phyloP scores from a whole-genome alignment of 768 basidiomycete genomes.

The Phanerochaete carnosa region DNA sequence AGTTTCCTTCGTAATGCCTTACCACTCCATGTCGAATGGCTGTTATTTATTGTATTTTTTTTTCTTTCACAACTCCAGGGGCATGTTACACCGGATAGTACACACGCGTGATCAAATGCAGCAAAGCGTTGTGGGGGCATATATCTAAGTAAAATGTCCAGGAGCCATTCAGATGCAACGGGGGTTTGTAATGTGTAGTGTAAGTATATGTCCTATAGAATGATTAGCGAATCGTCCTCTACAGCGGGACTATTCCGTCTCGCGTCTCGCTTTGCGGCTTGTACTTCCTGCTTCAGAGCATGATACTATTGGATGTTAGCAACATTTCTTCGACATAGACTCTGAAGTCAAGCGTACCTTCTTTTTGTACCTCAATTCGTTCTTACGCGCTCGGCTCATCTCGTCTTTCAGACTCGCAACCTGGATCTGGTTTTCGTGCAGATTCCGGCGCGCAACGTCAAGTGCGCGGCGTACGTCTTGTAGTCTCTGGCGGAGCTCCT shows the following conservation, averaged over 20 bases:
- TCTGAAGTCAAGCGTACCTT: slow-evolving; percentile 9
- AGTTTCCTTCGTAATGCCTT: not conserved
- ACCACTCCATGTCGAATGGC: not conserved
- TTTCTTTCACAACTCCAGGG: not conserved
- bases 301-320: slow-evolving; percentile 8
- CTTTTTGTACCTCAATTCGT: slow-evolving; percentile 16
- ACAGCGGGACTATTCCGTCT: not conserved
- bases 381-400: not conserved
- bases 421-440: not conserved
- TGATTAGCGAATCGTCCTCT: slow-evolving; percentile 13
- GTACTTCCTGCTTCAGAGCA: slow-evolving; percentile 13
- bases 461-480: slow-evolving; percentile 3
- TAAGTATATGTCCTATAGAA: slow-evolving; percentile 2
- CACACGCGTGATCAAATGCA: no score
- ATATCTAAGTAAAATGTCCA: no score
- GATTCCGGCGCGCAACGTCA: not conserved
- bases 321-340: not conserved
- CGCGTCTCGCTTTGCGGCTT: not conserved
- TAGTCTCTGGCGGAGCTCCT: slow-evolving; percentile 3
- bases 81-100: not conserved
- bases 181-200: not conserved
- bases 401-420: slow-evolving; percentile 3
- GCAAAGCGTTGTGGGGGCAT: no score
- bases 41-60: slow-evolving; percentile 2
- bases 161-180: no score